phyloP scores from a whole-genome alignment of 2,329 filamentous ascomycete species.

The Phaeomoniella chlamydospora region DNA sequence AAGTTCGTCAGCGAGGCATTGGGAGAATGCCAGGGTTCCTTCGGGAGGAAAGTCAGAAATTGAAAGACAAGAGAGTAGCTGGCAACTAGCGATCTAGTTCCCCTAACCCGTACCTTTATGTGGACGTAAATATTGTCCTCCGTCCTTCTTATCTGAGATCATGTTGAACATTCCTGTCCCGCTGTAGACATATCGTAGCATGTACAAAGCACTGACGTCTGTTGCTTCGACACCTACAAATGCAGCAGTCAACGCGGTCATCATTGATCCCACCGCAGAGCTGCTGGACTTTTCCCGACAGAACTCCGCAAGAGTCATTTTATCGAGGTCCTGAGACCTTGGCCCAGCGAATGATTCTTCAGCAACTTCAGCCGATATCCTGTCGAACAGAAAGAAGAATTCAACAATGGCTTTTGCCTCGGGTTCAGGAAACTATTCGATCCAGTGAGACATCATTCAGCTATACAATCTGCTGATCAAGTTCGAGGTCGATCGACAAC shows the following conservation, averaged over 20 bases:
- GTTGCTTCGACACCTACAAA: conserved; percentile 23
- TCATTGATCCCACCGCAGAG: conserved; percentile 13
- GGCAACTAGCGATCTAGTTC: too few species aligned
- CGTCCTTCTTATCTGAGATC: conserved; percentile 16
- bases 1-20: background rate
- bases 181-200: conserved; percentile 7
- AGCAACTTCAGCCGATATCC: background rate
- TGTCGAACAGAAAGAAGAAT: conserved; percentile 3
- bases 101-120: conserved; percentile 9
- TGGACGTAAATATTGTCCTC: conserved; percentile 21
- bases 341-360: conserved; percentile 19
- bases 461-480: too few species aligned
- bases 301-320: background rate
- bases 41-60: too few species aligned
- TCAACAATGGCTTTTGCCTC: conserved; percentile 9
- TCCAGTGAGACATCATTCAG: too few species aligned
- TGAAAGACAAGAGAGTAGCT: too few species aligned
- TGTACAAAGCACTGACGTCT: conserved; percentile 19
- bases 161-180: background rate
- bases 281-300: background rate
- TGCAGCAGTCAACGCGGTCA: conserved; percentile 21
- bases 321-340: conserved; percentile 21
- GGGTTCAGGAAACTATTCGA: background rate
- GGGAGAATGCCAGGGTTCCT: too few species aligned
- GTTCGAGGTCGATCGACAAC: too few species aligned